Conservation (phyloP, 495 filamentous ascomycete genomes). For the Hypoxylon rickii region DNA sequence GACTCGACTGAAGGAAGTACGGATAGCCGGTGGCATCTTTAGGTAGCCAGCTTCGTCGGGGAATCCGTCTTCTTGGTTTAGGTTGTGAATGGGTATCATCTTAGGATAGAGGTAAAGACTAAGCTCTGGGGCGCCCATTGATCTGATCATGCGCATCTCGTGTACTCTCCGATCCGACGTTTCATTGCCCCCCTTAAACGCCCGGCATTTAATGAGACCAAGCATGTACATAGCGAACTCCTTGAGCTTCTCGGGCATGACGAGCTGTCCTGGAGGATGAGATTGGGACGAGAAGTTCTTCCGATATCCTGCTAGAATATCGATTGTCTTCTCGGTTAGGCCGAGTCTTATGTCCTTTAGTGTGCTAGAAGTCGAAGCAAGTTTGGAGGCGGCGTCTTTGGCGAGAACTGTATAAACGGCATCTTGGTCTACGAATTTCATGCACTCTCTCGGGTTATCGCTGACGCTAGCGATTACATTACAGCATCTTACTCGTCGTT, state of each 20-base stretch:
- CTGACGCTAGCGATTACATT: constrained; percentile 93
- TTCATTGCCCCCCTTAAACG: constrained; percentile 92
- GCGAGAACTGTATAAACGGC: constrained; percentile 85
- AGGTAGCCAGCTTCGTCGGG: constrained; percentile 83
- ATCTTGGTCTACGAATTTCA: constrained; percentile 95
- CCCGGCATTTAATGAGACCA: constrained; percentile 86
- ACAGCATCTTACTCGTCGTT: constrained; percentile 88
- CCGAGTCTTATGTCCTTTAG: constrained; percentile 86
- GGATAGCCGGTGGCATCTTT: constrained; percentile 71
- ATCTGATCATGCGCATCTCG: constrained; percentile 86
- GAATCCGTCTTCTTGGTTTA: constrained; percentile 86
- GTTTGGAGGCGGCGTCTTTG: constrained; percentile 86
- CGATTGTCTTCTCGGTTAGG: constrained; percentile 90
- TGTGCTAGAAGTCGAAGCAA: constrained; percentile 66
- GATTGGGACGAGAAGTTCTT: constrained; percentile 80
- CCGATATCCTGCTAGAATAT: constrained; percentile 90
- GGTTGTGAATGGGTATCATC: constrained; percentile 88
- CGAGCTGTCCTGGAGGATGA: constrained; percentile 89
- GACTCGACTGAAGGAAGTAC: constrained; percentile 87
- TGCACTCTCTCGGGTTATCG: constrained; percentile 78
- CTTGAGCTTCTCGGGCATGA: constrained; percentile 94
- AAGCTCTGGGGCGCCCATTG: constrained; percentile 82
- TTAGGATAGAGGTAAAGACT: constrained; percentile 94
- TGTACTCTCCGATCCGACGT: constrained; percentile 89
- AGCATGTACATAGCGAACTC: constrained; percentile 98